Evolutionary conservation across 1,139 yeast species (phyloP), one percentile per base, ranked within the genome.

Genomic region (Hansenula sp.): DNA sequence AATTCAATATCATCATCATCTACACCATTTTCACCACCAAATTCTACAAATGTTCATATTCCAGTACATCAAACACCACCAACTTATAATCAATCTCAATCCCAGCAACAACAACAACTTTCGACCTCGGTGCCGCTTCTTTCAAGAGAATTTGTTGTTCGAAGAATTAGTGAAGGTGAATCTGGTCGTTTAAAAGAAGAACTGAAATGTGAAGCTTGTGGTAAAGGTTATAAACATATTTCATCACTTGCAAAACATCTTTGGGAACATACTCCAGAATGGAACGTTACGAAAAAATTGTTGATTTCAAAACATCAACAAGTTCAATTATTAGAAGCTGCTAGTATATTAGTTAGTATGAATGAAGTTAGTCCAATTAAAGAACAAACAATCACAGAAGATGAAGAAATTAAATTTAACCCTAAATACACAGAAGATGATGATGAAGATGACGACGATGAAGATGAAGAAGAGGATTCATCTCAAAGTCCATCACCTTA

Each of bases 231-330:
- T 59, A 87, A 86, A 59, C 96, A 86, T 62, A 82, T 86, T 10
- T 80, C 90, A 2, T 82, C 92, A 18, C 69, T 86, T 45, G 95
- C 73, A 50, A 87, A 75, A 73, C 89, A 74, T 65, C 69, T 70
- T 57, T 90, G 95, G 85, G 85, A 79, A 72, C 96, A 87, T 59
- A 87, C 96, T 0, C 95, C 95, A 0, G 95, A 87, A 59, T 87
- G 95, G 95, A 84, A 81, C 55, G 82, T 82, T 55, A 87, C 95
- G 2, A 82, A 85, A 50, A 84, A 83, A 57, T 68, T 87, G 38
- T 66, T 83, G 34, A 85, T 87, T 36, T 81, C 90, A n/a, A 87
- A 87, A 60, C 96, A 87, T 60, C 96, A 87, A 60, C 95, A 87
- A 60, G 96, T 87, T 6, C 96, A 87, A 61, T 68, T 87, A 30